phyloP scores from a whole-genome alignment of 2,329 filamentous ascomycete species.

The Colletotrichum tabaci region DNA sequence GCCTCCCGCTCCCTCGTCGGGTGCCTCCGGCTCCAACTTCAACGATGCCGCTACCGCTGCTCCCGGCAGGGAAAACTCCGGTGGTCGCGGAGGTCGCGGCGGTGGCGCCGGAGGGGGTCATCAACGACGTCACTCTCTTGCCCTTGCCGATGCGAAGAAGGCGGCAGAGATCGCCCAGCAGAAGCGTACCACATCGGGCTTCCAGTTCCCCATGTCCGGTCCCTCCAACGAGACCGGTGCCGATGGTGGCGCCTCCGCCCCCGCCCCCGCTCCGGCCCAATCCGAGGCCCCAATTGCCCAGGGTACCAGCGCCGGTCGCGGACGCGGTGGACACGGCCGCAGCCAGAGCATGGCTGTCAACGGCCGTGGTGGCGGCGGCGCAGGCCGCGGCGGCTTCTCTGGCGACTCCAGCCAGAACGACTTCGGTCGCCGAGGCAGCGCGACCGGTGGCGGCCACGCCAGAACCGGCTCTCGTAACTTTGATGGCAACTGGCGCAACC shows the following conservation, averaged over 20 bases:
- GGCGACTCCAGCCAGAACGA: conserved; percentile 67
- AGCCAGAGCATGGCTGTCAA: conserved; percentile 90
- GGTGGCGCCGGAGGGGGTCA: conserved; percentile 82
- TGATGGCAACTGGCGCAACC: conserved; percentile 97
- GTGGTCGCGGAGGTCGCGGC: conserved; percentile 79
- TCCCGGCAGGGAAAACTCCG: conserved; percentile 76
- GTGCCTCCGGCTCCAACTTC: conserved; percentile 84
- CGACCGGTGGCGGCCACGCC: conserved; percentile 79
- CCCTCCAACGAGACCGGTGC: conserved; percentile 74
- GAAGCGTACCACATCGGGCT: conserved; percentile 93
- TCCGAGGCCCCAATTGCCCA: conserved; percentile 57
- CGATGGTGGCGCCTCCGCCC: conserved; percentile 59
- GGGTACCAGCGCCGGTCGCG: conserved; percentile 64
- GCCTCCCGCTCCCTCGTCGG: conserved; percentile 92
- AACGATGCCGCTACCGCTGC: conserved; percentile 79
- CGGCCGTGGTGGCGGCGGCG: conserved; percentile 72
- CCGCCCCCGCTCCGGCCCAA: conserved; percentile 51
- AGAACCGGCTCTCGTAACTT: conserved; percentile 93
- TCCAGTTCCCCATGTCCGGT: conserved; percentile 90
- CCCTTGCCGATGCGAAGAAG: conserved; percentile 96
- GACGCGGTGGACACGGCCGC: conserved; percentile 76
- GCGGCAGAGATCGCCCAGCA: conserved; percentile 97
- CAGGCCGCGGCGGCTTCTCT: conserved; percentile 76
- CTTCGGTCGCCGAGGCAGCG: conserved; percentile 74
- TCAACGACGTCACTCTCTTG: conserved; percentile 93